phyloP scores from a whole-genome alignment of 2,329 filamentous ascomycete species.

The Geosmithia putterillii region DNA sequence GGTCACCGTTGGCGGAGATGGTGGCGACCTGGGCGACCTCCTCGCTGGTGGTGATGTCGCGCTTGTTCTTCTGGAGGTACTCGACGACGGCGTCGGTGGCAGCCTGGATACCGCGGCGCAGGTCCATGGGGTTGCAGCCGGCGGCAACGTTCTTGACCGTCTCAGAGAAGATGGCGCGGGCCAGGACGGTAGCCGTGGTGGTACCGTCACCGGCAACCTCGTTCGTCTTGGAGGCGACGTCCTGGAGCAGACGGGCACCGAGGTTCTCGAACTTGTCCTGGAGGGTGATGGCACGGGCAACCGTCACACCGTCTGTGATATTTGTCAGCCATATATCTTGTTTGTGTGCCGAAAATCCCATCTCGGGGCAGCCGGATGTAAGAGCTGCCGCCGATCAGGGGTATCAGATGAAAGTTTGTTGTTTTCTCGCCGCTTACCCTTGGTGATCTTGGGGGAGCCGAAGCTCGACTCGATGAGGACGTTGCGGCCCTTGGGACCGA shows the following conservation, averaged over 20 bases:
- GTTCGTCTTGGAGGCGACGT: conserved; percentile 99
- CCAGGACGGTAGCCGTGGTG: conserved; percentile 93
- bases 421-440: conserved; percentile 55
- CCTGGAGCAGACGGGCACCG: conserved; percentile 88
- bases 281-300: conserved; percentile 78
- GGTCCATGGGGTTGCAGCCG: conserved; percentile 99
- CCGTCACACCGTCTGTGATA: conserved; percentile 66
- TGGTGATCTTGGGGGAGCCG: conserved; percentile 98
- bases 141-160: conserved; percentile 99
- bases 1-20: conserved; percentile 94
- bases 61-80: conserved; percentile 90
- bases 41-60: conserved; percentile 92
- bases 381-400: too few species aligned
- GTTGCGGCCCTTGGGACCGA: conserved; percentile 96
- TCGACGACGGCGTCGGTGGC: conserved; percentile 91
- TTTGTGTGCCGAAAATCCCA: too few species aligned
- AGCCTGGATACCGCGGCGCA: conserved; percentile 92
- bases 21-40: conserved; percentile 98
- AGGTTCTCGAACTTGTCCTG: conserved; percentile 99
- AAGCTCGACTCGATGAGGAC: conserved; percentile 98
- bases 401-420: conserved; percentile 13
- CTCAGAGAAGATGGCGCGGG: conserved; percentile 97
- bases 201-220: conserved; percentile 98
- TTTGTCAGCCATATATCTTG: too few species aligned
- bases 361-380: too few species aligned